phyloP scores from a whole-genome alignment of 148 eudicot species.

The Rhododendron mucronatum region DNA sequence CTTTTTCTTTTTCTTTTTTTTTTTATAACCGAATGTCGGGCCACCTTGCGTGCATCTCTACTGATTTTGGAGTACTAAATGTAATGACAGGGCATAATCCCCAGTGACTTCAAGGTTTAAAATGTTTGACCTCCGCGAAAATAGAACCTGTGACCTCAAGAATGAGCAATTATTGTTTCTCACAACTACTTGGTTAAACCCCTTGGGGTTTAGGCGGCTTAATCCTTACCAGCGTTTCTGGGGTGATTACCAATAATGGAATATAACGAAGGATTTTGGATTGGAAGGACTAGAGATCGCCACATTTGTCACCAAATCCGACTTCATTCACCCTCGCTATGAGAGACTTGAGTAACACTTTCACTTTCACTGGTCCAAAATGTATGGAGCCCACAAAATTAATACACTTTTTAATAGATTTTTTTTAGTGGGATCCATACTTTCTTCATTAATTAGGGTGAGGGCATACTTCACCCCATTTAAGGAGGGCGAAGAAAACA shows the following conservation, averaged over 20 bases:
- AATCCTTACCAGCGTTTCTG: not conserved
- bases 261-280: not conserved
- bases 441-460: not conserved
- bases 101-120: too few relatives aligned
- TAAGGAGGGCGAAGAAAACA: too few relatives aligned
- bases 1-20: too few relatives aligned
- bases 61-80: too few relatives aligned
- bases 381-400: not conserved
- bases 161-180: too few relatives aligned
- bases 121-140: too few relatives aligned
- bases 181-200: too few relatives aligned
- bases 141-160: too few relatives aligned
- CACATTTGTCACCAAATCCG: not conserved
- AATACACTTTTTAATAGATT: too few relatives aligned
- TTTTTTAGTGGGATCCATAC: not conserved
- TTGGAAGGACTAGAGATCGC: not conserved
- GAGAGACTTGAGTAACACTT: not conserved
- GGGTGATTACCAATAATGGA: not conserved
- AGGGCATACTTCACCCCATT: not conserved
- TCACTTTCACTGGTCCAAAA: too few relatives aligned
- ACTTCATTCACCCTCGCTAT: not conserved
- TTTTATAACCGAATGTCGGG: too few relatives aligned
- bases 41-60: rapidly evolving
- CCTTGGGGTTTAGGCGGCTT: not conserved
- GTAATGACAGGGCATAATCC: too few relatives aligned